These are phyloP conservation scores for Lagerstroemia speciosa DNA, from an alignment of 345 rosid species.

Conservation along the genomic window DNA sequence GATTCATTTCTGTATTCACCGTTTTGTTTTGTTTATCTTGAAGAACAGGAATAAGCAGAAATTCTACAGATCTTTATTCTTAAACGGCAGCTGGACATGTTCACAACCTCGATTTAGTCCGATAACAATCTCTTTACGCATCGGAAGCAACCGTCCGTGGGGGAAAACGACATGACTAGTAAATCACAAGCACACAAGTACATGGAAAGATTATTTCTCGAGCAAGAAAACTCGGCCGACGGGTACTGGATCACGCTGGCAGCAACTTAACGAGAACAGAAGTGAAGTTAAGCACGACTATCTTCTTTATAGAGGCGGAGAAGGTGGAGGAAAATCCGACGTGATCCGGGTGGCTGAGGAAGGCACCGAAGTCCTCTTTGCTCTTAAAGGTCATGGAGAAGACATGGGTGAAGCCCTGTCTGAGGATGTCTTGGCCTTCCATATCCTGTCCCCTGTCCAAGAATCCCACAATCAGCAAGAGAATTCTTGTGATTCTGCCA, in stretches of 20 bases:
- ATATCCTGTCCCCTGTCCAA: constrained; percentile 63
- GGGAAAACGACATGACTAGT: too few relatives aligned
- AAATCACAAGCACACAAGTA: too few relatives aligned
- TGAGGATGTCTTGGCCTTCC: constrained; percentile 75
- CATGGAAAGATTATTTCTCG: too few relatives aligned
- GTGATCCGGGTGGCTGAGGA: constrained; percentile 63
- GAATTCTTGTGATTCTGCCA: not conserved
- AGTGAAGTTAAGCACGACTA: constrained; percentile 65
- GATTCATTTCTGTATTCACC: too few relatives aligned
- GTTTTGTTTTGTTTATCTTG: too few relatives aligned
- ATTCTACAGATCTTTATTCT: too few relatives aligned
- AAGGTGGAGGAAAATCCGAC: constrained; percentile 62
- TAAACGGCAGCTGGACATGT: too few relatives aligned
- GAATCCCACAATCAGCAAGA: not conserved
- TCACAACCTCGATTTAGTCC: too few relatives aligned
- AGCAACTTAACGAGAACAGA: constrained; percentile 32
- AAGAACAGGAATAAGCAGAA: too few relatives aligned
- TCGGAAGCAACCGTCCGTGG: too few relatives aligned
- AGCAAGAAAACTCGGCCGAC: too few relatives aligned
- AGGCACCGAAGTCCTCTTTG: constrained; percentile 62
- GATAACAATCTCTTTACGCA: too few relatives aligned
- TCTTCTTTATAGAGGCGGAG: constrained; percentile 64
- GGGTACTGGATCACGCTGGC: not conserved
- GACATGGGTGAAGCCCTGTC: constrained; percentile 82
- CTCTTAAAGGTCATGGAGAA: constrained; percentile 68